phyloP scores from a whole-genome alignment of 495 filamentous ascomycete species.

The Aspergillus homomorphus region DNA sequence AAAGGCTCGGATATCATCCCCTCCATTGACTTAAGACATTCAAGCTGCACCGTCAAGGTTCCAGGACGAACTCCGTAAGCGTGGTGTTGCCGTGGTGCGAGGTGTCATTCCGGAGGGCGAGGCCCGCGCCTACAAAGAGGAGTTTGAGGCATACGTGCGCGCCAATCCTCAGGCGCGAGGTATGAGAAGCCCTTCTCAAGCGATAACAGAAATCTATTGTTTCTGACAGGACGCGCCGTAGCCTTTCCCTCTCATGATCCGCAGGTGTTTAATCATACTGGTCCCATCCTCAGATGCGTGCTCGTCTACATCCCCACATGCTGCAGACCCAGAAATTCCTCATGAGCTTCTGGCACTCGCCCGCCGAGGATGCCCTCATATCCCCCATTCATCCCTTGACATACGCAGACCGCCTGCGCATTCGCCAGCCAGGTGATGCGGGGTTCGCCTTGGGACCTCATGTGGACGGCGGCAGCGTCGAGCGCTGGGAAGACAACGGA shows the following conservation, averaged over 20 bases:
- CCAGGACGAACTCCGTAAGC: constrained; percentile 41
- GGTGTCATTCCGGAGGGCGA: constrained; percentile 56
- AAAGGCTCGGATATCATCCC: neutral
- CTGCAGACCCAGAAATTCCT: constrained; percentile 57
- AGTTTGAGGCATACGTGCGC: constrained; percentile 53
- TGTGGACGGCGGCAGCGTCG: constrained; percentile 68
- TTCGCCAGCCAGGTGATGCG: constrained; percentile 53
- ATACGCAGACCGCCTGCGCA: constrained; percentile 74
- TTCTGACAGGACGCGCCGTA: constrained; percentile 8
- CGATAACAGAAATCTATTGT: too few relatives aligned
- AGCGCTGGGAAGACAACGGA: constrained; percentile 69
- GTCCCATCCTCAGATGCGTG: constrained; percentile 64
- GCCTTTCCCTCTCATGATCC: constrained; percentile 46
- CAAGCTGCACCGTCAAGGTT: constrained; percentile 33
- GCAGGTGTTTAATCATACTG: constrained; percentile 76
- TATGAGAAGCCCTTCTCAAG: neutral
- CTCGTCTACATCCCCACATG: constrained; percentile 62
- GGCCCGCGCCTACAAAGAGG: constrained; percentile 55
- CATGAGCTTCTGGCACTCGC: constrained; percentile 63
- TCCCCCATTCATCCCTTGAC: constrained; percentile 50
- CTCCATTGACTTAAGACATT: constrained; percentile 7
- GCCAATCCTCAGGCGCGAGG: constrained; percentile 45
- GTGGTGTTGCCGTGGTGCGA: constrained; percentile 58
- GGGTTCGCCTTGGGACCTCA: constrained; percentile 73
- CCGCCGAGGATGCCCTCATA: constrained; percentile 49